Evolutionary conservation across 2,329 filamentous ascomycete species (phyloP).

Genomic region (Clonostachys solani): DNA sequence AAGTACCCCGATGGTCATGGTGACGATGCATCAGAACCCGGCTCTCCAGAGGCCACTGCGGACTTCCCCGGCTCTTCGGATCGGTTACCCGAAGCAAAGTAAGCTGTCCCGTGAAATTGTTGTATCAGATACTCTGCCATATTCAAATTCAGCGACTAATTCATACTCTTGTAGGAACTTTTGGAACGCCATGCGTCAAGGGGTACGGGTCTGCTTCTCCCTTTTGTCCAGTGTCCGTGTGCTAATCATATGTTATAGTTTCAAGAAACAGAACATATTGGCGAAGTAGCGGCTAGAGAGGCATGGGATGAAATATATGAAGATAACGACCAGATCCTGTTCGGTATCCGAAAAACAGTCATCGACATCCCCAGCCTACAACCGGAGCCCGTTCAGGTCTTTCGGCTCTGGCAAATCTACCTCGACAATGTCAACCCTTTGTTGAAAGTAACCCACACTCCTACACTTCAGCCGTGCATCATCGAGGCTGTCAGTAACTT

Average conservation of each 20-base stretch:
- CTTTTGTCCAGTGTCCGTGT: slow-evolving; percentile 10
- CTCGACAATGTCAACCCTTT: slow-evolving; percentile 72
- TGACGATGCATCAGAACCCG: too few relatives aligned
- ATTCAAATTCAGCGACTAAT: too few relatives aligned
- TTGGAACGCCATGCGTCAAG: not conserved
- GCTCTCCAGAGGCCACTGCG: too few relatives aligned
- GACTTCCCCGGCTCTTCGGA: too few relatives aligned
- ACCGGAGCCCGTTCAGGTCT: slow-evolving; percentile 61
- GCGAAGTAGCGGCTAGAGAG: slow-evolving; percentile 42
- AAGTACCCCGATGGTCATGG: too few relatives aligned
- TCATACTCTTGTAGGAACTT: not conserved
- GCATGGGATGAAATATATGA: slow-evolving; percentile 46
- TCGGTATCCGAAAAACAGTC: slow-evolving; percentile 35
- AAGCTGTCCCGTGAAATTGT: too few relatives aligned
- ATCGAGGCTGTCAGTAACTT: slow-evolving; percentile 58
- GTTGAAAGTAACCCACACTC: slow-evolving; percentile 68
- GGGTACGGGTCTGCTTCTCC: not conserved
- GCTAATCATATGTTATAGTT: slow-evolving; percentile 29
- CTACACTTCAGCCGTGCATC: slow-evolving; percentile 61
- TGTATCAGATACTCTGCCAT: too few relatives aligned
- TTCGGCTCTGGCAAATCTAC: slow-evolving; percentile 71
- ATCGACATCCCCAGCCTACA: slow-evolving; percentile 45
- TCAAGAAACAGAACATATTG: slow-evolving; percentile 53
- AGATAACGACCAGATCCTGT: slow-evolving; percentile 44
- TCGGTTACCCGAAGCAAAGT: too few relatives aligned